Percentiles rank a stretch among this genome's conserved stretches.
Evolutionary conservation across 2,329 filamentous ascomycete genomes (phyloP).

Genomic region (Fusarium sacchari): DNA sequence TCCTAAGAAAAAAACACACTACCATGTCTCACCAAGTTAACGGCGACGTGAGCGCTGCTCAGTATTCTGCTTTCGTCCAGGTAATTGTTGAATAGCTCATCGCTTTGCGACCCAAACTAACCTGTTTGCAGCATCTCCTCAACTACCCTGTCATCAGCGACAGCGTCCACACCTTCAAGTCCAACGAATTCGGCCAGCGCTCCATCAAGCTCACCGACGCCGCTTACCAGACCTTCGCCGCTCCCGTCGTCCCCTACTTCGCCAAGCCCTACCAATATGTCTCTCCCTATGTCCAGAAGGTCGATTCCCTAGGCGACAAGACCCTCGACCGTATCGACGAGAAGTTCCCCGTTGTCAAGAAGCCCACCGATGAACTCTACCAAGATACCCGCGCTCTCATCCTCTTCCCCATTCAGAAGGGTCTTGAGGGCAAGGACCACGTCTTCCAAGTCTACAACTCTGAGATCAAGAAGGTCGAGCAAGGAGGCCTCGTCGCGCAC

Average conservation of each 20-base stretch:
- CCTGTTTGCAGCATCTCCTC: conserved; percentile 73
- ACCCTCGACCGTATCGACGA: conserved; percentile 76
- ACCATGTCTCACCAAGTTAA: conserved; percentile 60
- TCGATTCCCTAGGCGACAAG: conserved; percentile 79
- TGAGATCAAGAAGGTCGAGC: conserved; percentile 71
- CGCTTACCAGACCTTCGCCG: conserved; percentile 79
- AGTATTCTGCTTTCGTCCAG: conserved; percentile 61
- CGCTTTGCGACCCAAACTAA: not conserved
- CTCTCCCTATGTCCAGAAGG: conserved; percentile 84
- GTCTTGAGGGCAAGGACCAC: conserved; percentile 69
- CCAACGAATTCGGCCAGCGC: conserved; percentile 84
- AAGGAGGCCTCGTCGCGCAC: conserved; percentile 71
- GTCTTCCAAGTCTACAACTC: conserved; percentile 65
- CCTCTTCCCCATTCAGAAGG: conserved; percentile 71
- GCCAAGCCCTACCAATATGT: conserved; percentile 83
- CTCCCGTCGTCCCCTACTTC: conserved; percentile 77
- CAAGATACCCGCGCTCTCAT: conserved; percentile 70
- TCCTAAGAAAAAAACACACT: conserved; percentile 40
- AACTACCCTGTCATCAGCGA: conserved; percentile 87
- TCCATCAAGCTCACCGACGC: conserved; percentile 80
- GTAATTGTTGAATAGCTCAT: conserved; percentile 32
- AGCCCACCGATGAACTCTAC: conserved; percentile 77
- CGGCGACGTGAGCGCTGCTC: conserved; percentile 58
- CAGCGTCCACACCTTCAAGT: conserved; percentile 79
- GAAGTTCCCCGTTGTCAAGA: conserved; percentile 78